Evolutionary conservation across 495 filamentous ascomycete species (phyloP).

Genomic region (Hypoxylon intermedium): DNA sequence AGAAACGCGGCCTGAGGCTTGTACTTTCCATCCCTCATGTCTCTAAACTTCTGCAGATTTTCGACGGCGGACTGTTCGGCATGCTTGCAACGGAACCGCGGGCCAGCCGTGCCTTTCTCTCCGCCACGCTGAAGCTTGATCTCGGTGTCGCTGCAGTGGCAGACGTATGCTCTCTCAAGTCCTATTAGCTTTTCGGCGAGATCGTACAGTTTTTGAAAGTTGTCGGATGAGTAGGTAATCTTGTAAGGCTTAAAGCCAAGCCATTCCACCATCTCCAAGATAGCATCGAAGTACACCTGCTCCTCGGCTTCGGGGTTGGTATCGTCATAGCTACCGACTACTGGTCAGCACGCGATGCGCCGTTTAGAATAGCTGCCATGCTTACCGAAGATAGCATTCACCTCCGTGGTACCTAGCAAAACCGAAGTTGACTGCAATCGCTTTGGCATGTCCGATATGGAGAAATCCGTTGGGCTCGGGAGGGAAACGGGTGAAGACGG

Average conservation of each 20-base stretch:
- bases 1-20: slow-evolving; percentile 85
- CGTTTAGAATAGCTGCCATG: slow-evolving; percentile 37
- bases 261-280: slow-evolving; percentile 81
- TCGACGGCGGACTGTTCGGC: slow-evolving; percentile 75
- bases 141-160: slow-evolving; percentile 64
- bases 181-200: slow-evolving; percentile 83
- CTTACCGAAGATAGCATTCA: slow-evolving; percentile 55
- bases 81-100: slow-evolving; percentile 80
- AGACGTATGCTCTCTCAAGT: slow-evolving; percentile 58
- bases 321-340: slow-evolving; percentile 65
- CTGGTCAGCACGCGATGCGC: slow-evolving; percentile 59
- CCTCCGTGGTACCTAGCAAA: slow-evolving; percentile 89
- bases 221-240: slow-evolving; percentile 80
- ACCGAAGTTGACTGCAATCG: slow-evolving; percentile 97
- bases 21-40: slow-evolving; percentile 91
- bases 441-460: slow-evolving; percentile 92
- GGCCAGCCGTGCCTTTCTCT: slow-evolving; percentile 63
- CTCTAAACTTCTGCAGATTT: slow-evolving; percentile 82
- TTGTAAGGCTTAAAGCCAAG: slow-evolving; percentile 78
- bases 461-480: slow-evolving; percentile 84
- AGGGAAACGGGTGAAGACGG: slow-evolving; percentile 82
- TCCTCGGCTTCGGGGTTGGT: slow-evolving; percentile 87
- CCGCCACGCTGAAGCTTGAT: slow-evolving; percentile 87
- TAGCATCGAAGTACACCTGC: slow-evolving; percentile 77
- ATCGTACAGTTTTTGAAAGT: slow-evolving; percentile 88